Evolutionary conservation across 164 flowering plant genomes (phyloP), one percentile per base, ranked within the genome.

Genomic region (Paratinospora sagittata): DNA sequence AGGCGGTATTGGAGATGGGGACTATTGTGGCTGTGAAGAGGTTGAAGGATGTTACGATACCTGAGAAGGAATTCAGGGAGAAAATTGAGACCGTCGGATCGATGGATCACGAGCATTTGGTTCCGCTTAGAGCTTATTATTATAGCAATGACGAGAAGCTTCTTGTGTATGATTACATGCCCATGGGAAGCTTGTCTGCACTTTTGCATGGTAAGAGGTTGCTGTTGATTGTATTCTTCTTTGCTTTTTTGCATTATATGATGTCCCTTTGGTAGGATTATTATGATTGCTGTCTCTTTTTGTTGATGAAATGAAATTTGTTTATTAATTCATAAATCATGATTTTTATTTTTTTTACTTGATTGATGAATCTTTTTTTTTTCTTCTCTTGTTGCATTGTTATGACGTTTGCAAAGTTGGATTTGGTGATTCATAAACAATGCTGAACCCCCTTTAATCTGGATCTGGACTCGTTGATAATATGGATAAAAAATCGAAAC

Each of bases 171-270:
- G 98, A 96, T 82, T 96, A 86, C 85, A 75, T 93, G 90, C 83
- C 95, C 21, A 86, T 83, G 86, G 99, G 99, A 75, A 95, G 98
- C 87, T 84, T 95, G 66, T 95, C 97, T 80, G 98, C 99, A 10
- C 90, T 92, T 72, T 77, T 95, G 72, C 99, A 95, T 79, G 99
- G 99, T 95, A 33, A 86, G 87, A 5, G 26, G 21, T 55, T 55
- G 8, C 61, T 6, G 0, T 55, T 55, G 55, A 30, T 30, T 30
- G 34, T 30, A 30, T 52, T 27, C 17, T 63, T 71, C 24, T 49
- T 21, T 23, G n/a, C 58, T 66, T 49, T 43, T 3, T 69, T 34
- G 41, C 62, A 23, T 27, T 13, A 63, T 13, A 47, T 63, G 11
- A 64, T 62, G 52, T 45, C 34, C 8, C 34, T 47, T 75, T 66